Conservation (phyloP, 305 asterid genomes). For the Fraxinus greggii region DNA sequence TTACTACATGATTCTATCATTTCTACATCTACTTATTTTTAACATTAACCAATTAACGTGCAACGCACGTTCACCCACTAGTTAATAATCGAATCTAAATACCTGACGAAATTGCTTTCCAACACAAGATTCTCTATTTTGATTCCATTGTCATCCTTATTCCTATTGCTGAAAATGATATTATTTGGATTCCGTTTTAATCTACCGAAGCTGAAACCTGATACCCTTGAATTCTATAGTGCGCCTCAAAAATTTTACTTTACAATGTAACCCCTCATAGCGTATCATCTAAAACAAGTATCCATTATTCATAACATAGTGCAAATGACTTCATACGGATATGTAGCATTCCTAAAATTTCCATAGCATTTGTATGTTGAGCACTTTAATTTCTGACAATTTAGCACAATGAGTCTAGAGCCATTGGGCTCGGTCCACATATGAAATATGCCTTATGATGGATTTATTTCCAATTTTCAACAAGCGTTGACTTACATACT, state of each 20-base stretch:
- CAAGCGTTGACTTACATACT: neutral
- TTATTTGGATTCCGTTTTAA: neutral
- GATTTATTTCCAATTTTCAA: neutral
- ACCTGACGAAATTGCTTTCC: neutral
- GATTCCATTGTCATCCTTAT: neutral
- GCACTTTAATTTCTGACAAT: neutral
- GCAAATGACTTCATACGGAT: neutral
- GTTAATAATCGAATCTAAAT: neutral
- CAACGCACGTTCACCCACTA: no score
- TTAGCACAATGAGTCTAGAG: neutral
- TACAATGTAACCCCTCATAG: neutral
- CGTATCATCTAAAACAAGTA: neutral
- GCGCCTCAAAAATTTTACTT: neutral
- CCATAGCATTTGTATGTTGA: neutral
- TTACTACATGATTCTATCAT: no score
- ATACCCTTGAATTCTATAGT: neutral
- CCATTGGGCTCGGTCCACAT: neutral
- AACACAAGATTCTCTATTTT: neutral
- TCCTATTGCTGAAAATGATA: neutral
- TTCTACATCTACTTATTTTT: no score
- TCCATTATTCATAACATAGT: neutral
- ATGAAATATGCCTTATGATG: neutral
- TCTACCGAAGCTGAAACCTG: neutral
- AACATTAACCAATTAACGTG: no score
- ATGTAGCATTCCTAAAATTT: neutral